phyloP scores from a whole-genome alignment of 768 basidiomycete genomes.

The Suillus plorans region DNA sequence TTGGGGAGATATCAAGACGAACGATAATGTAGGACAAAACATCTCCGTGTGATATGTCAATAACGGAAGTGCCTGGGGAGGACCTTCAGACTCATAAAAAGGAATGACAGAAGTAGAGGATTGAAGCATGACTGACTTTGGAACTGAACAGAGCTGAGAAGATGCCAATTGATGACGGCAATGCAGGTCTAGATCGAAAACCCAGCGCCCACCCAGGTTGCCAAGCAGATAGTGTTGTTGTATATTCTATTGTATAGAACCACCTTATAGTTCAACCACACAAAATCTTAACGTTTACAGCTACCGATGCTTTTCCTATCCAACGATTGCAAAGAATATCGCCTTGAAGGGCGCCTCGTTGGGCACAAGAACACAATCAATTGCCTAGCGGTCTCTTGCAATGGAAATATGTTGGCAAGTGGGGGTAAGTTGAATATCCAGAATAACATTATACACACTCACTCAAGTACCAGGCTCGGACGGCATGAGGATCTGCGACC shows the following conservation, averaged over 20 bases:
- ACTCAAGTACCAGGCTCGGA: slow-evolving; percentile 4
- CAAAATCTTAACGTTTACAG: too few relatives aligned
- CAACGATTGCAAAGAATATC: background rate
- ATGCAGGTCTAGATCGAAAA: background rate
- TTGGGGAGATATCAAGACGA: background rate
- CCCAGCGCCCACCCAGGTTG: background rate
- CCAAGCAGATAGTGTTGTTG: too few relatives aligned
- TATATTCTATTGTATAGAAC: too few relatives aligned
- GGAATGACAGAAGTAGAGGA: background rate
- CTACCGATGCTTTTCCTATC: too few relatives aligned
- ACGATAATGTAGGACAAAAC: background rate
- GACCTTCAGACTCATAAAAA: background rate
- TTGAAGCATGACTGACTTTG: background rate
- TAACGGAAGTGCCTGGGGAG: background rate
- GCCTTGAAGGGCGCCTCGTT: background rate
- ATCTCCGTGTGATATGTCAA: background rate
- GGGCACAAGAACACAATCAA: slow-evolving; percentile 11
- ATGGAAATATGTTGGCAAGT: slow-evolving; percentile 7
- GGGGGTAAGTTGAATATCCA: slow-evolving; percentile 3
- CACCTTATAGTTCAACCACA: too few relatives aligned
- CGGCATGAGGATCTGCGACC: slow-evolving; percentile 10
- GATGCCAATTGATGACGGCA: background rate
- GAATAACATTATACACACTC: background rate
- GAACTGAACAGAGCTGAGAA: background rate
- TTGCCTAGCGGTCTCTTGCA: slow-evolving; percentile 3